Evolutionary conservation across 2,329 filamentous ascomycete genomes (phyloP).

Genomic region (Sporothrix brunneoviolacea): DNA sequence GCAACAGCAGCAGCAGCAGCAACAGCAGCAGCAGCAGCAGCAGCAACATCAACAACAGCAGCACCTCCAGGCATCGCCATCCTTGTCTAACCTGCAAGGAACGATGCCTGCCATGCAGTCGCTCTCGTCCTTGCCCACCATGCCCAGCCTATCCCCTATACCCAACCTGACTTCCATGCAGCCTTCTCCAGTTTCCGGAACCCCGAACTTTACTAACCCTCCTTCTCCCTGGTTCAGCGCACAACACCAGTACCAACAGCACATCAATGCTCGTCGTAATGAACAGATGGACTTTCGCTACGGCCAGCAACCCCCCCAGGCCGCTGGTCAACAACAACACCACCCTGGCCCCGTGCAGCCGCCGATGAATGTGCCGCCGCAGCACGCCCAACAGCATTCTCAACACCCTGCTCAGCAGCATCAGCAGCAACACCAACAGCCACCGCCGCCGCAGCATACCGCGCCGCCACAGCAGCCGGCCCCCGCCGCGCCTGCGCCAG

Average conservation of each 20-base stretch:
- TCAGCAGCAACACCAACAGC: slow-evolving; percentile 20
- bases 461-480: slow-evolving; percentile 23
- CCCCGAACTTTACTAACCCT: slow-evolving; percentile 29
- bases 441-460: slow-evolving; percentile 18
- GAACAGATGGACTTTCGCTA: slow-evolving; percentile 24
- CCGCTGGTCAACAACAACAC: slow-evolving; percentile 21
- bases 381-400: slow-evolving; percentile 29
- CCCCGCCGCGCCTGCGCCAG: slow-evolving; percentile 14
- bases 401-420: slow-evolving; percentile 31
- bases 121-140: neutral
- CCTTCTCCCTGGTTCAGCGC: slow-evolving; percentile 32
- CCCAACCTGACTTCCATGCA: neutral
- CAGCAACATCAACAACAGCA: slow-evolving; percentile 18
- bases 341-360: slow-evolving; percentile 30
- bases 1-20: slow-evolving; percentile 19
- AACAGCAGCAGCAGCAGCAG: slow-evolving; percentile 18
- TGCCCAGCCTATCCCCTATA: neutral
- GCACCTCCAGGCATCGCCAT: neutral
- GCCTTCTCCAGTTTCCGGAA: neutral
- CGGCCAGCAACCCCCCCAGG: slow-evolving; percentile 23
- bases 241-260: slow-evolving; percentile 37
- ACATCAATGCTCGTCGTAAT: slow-evolving; percentile 33
- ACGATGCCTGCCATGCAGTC: neutral
- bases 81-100: slow-evolving; percentile 1
- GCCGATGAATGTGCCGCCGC: slow-evolving; percentile 30